Evolutionary conservation across 83 land plant species (phyloP).

Genomic region (Picea abies): DNA sequence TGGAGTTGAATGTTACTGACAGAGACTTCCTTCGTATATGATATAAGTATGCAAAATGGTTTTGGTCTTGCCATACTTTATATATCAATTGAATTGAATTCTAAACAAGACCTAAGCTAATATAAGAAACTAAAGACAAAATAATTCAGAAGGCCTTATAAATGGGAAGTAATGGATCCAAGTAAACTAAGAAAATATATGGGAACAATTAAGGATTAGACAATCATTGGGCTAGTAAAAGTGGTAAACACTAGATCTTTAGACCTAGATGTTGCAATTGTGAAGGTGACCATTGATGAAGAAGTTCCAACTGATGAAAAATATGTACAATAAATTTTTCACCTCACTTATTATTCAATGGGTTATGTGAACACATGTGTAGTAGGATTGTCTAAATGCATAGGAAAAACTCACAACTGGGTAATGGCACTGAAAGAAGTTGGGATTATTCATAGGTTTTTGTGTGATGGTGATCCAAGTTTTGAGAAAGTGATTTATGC

Average conservation of each 20-base stretch:
- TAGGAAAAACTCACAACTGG: slow-evolving; percentile 61
- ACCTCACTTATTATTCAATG: slow-evolving; percentile 48
- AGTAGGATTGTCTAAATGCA: slow-evolving; percentile 28
- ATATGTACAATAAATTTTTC: slow-evolving; percentile 47
- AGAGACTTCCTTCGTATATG: too few relatives aligned
- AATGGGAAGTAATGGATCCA: slow-evolving; percentile 3
- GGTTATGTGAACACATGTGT: slow-evolving; percentile 49
- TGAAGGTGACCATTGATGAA: slow-evolving; percentile 66
- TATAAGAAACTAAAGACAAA: too few relatives aligned
- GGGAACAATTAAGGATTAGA: slow-evolving; percentile 61
- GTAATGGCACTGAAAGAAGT: slow-evolving; percentile 61
- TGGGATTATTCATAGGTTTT: slow-evolving; percentile 47
- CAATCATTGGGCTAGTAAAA: slow-evolving; percentile 49
- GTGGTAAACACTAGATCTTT: slow-evolving; percentile 44
- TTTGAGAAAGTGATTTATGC: slow-evolving; percentile 43
- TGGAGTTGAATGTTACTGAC: too few relatives aligned
- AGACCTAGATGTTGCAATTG: slow-evolving; percentile 60
- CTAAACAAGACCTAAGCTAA: too few relatives aligned
- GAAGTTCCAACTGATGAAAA: slow-evolving; percentile 54
- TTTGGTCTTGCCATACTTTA: too few relatives aligned
- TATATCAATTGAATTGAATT: too few relatives aligned
- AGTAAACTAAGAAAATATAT: slow-evolving; percentile 33
- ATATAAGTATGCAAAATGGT: too few relatives aligned
- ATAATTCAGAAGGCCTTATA: too few relatives aligned
- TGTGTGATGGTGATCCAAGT: slow-evolving; percentile 52